Conservation (phyloP, 768 basidiomycete species). For the Cyclocybe aegerita region DNA sequence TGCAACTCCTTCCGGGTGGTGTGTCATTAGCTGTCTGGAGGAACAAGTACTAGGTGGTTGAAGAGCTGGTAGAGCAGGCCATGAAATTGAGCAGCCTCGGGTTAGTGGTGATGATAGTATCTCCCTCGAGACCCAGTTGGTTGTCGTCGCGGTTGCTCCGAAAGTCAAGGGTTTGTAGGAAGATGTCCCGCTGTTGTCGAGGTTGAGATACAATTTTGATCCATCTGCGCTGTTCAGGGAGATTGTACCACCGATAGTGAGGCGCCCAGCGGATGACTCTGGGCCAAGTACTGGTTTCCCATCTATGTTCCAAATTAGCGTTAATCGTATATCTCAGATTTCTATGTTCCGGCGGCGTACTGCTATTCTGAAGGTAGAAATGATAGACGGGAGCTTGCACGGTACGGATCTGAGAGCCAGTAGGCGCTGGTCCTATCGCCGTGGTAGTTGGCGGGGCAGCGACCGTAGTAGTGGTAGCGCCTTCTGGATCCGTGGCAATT, state of each 20-base stretch:
- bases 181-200: conserved; percentile 38
- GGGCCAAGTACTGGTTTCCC: conserved; percentile 52
- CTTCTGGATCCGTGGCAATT: conserved; percentile 10
- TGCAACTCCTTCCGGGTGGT: conserved; percentile 38
- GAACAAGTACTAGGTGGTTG: conserved; percentile 45
- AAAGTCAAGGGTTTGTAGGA: conserved; percentile 51
- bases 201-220: conserved; percentile 47
- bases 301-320: conserved; percentile 24
- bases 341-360: conserved; percentile 24
- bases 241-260: conserved; percentile 49
- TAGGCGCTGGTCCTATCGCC: conserved; percentile 32
- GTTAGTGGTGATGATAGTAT: conserved; percentile 55
- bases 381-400: conserved; percentile 54
- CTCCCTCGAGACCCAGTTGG: conserved; percentile 57
- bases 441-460: conserved; percentile 25
- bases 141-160: conserved; percentile 44
- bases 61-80: conserved; percentile 43
- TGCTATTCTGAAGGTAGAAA: conserved; percentile 52
- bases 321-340: neutral
- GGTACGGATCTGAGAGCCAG: conserved; percentile 50
- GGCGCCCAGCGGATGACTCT: conserved; percentile 47
- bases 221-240: conserved; percentile 41
- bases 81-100: conserved; percentile 56
- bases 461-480: conserved; percentile 11
- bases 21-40: conserved; percentile 51